These are phyloP conservation scores for Geoglossum cookeanum DNA, from an alignment of 2,329 filamentous ascomycete species.

Conservation along the genomic window DNA sequence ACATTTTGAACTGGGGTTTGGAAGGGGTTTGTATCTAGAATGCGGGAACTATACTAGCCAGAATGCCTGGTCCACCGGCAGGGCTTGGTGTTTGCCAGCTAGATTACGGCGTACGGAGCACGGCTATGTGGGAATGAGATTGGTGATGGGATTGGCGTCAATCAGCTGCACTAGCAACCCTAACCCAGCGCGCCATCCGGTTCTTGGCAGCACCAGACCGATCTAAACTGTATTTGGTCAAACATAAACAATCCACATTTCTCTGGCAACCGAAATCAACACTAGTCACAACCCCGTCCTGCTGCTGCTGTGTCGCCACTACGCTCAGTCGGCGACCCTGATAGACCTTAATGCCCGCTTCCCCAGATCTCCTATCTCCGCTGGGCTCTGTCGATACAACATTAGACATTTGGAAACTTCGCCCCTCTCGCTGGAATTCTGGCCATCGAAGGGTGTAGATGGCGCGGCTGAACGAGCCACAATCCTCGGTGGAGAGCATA, in stretches of 20 bases:
- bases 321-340: background rate
- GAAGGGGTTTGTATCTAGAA: background rate
- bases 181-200: background rate
- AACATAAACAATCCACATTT: background rate
- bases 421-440: background rate
- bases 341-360: background rate
- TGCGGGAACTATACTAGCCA: background rate
- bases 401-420: background rate
- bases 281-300: background rate
- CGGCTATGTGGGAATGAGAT: background rate
- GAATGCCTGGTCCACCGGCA: background rate
- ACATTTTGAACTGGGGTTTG: background rate
- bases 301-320: background rate
- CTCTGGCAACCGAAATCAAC: background rate
- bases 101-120: background rate
- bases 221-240: background rate
- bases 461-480: conserved; percentile 30
- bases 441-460: conserved; percentile 15
- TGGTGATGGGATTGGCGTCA: background rate
- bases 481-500: conserved; percentile 25
- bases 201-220: background rate
- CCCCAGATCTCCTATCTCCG: background rate
- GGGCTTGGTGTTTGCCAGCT: background rate
- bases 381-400: background rate
- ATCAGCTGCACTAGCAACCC: background rate